These are phyloP conservation scores for Pyrenula massariospora DNA, from an alignment of 495 filamentous ascomycete genomes.

Conservation along the genomic window DNA sequence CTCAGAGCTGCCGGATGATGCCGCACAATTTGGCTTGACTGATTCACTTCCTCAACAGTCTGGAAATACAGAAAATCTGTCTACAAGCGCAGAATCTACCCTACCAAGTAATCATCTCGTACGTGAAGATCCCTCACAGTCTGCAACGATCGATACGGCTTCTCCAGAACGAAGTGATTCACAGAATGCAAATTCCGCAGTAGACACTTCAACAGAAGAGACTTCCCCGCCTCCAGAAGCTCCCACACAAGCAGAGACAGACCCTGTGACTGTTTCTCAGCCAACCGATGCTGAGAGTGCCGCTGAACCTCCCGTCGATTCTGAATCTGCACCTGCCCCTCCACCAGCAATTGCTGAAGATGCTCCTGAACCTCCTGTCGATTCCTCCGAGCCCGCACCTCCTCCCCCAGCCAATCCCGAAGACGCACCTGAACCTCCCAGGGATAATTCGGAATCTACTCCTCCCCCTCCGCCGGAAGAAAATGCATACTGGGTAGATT, in stretches of 20 bases:
- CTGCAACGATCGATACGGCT: too few relatives aligned
- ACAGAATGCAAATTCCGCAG: too few relatives aligned
- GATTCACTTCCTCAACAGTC: too few relatives aligned
- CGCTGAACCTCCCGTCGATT: neutral
- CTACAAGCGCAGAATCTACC: too few relatives aligned
- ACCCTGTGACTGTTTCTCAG: neutral
- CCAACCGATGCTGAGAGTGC: neutral
- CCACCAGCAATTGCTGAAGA: neutral
- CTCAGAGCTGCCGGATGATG: too few relatives aligned
- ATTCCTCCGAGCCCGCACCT: conserved; percentile 1
- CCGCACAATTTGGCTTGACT: too few relatives aligned
- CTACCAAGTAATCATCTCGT: too few relatives aligned
- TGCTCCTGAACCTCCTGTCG: neutral
- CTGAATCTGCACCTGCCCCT: neutral
- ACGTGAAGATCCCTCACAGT: too few relatives aligned
- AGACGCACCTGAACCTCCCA: neutral
- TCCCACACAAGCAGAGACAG: neutral
- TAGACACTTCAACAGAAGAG: too few relatives aligned
- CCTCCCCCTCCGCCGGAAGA: conserved; percentile 14
- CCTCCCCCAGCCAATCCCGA: neutral
- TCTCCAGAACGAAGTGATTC: too few relatives aligned
- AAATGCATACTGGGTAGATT: conserved; percentile 34
- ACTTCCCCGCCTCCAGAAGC: neutral
- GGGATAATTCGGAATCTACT: neutral
- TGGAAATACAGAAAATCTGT: too few relatives aligned